phyloP scores from a whole-genome alignment of 225 moss, liverwort and hornwort genomes.

The Physcomitrellopsis africana region DNA sequence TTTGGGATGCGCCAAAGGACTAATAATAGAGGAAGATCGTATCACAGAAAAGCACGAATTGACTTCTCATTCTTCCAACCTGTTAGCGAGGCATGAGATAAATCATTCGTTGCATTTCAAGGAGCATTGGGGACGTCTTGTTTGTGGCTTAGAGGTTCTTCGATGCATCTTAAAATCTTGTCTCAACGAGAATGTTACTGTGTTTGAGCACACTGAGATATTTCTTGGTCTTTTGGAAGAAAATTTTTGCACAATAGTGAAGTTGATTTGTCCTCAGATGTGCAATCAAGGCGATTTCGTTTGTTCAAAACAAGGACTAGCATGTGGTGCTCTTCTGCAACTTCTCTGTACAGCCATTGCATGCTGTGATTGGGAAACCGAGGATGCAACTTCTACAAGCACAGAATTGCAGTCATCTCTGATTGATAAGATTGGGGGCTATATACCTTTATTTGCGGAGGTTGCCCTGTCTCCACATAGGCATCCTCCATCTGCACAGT shows the following conservation, averaged over 20 bases:
- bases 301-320: constrained; percentile 47
- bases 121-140: constrained; percentile 27
- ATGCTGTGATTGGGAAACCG: constrained; percentile 30
- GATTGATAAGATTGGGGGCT: constrained; percentile 48
- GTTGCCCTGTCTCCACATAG: constrained; percentile 48
- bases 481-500: constrained; percentile 35
- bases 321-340: constrained; percentile 47
- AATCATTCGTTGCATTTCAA: constrained; percentile 11
- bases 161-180: constrained; percentile 49
- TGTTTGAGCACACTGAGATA: constrained; percentile 23
- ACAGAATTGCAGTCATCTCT: constrained; percentile 28
- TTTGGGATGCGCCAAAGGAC: constrained; percentile 17
- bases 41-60: constrained; percentile 16
- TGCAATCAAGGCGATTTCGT: constrained; percentile 27
- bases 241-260: constrained; percentile 31
- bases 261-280: constrained; percentile 24
- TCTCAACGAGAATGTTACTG: constrained; percentile 16
- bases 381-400: constrained; percentile 10
- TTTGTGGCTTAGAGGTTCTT: constrained; percentile 50
- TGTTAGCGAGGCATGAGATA: background rate
- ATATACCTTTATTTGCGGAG: constrained; percentile 37
- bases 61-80: constrained; percentile 4
- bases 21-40: constrained; percentile 12
- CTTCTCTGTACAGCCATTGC: constrained; percentile 40
- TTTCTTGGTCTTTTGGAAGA: constrained; percentile 44